A percentile compares a stretch with the other conserved stretches of the same genome.
Evolutionary conservation across 805 yeast genomes (phyloP).

Genomic region (Blastobotrys robertii): DNA sequence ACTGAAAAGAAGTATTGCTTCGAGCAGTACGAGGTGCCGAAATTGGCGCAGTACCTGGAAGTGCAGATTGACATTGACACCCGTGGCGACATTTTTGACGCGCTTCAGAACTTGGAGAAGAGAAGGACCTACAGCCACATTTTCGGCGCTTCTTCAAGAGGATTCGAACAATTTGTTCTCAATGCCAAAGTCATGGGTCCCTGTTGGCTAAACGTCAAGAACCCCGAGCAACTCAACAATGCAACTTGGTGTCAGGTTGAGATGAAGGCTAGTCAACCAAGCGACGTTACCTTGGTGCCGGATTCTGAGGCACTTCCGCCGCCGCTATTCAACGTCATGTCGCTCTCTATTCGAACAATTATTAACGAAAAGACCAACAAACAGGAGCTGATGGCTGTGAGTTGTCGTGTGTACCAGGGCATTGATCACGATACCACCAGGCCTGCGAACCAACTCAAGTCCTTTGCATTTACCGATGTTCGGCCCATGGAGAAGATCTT

Average conservation of each 20-base stretch:
- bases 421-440: constrained; percentile 70
- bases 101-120: constrained; percentile 33
- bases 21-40: constrained; percentile 72
- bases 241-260: constrained; percentile 59
- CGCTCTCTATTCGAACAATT: constrained; percentile 70
- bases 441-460: constrained; percentile 50
- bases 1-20: constrained; percentile 77
- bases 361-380: constrained; percentile 64
- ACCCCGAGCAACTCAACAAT: constrained; percentile 50
- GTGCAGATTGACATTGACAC: constrained; percentile 31
- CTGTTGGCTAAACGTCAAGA: constrained; percentile 77
- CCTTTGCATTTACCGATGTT: constrained; percentile 57
- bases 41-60: constrained; percentile 69
- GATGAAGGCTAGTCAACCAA: constrained; percentile 27
- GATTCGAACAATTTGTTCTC: constrained; percentile 79
- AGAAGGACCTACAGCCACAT: constrained; percentile 64
- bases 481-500: constrained; percentile 58
- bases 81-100: constrained; percentile 41
- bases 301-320: constrained; percentile 30
- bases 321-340: constrained; percentile 65
- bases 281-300: constrained; percentile 38
- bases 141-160: constrained; percentile 63
- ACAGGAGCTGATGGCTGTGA: constrained; percentile 82
- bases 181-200: constrained; percentile 92
- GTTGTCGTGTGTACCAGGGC: constrained; percentile 60